These are phyloP conservation scores for Nepenthes alata DNA, from an alignment of 179 eudicot species.

Conservation along the genomic window DNA sequence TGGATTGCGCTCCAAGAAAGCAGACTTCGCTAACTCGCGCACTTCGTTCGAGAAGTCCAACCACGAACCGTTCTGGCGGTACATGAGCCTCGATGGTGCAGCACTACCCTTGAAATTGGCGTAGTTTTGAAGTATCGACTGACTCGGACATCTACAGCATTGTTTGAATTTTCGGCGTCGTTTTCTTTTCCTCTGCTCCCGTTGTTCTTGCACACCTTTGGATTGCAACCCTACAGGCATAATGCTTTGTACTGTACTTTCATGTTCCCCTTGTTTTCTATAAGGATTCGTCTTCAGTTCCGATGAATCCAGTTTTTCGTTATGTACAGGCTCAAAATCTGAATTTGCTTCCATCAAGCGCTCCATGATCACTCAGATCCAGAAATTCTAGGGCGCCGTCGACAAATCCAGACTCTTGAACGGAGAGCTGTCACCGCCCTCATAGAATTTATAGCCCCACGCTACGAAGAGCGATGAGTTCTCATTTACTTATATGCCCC, in stretches of 20 bases:
- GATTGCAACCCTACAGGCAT: too few relatives aligned
- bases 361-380: neutral
- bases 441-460: neutral
- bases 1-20: constrained; percentile 19
- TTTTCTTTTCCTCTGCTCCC: neutral
- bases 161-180: neutral
- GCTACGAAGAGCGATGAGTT: too few relatives aligned
- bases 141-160: constrained; percentile 1
- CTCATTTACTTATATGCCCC: neutral
- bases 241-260: neutral
- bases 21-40: constrained; percentile 10
- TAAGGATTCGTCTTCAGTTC: neutral
- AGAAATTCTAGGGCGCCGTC: constrained; percentile 2
- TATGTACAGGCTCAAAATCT: constrained; percentile 7
- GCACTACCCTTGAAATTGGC: constrained; percentile 27
- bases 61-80: constrained; percentile 28
- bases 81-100: constrained; percentile 28
- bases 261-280: neutral
- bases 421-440: neutral
- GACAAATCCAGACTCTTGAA: constrained; percentile 9
- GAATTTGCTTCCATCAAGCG: constrained; percentile 1
- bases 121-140: constrained; percentile 23
- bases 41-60: constrained; percentile 18
- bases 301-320: neutral
- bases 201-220: neutral